Conservation (phyloP, 371 early-diverging fungal species). For the Apophysomyces trapeziformis region DNA sequence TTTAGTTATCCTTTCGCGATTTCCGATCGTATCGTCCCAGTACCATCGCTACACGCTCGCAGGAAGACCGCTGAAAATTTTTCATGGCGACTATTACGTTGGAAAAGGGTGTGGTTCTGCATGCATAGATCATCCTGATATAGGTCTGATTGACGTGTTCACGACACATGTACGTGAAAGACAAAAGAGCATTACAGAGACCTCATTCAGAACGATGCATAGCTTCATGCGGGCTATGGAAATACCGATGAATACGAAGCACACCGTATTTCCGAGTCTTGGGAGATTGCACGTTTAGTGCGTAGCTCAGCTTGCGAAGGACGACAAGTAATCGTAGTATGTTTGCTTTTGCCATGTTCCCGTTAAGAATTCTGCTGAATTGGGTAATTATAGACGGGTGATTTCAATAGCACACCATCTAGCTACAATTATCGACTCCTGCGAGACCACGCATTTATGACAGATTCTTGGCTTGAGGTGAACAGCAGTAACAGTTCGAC, state of each 20-base stretch:
- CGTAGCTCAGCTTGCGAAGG: slow-evolving; percentile 52
- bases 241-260: slow-evolving; percentile 51
- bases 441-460: slow-evolving; percentile 52
- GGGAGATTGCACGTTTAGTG: slow-evolving; percentile 57
- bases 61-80: slow-evolving; percentile 59
- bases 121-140: slow-evolving; percentile 56
- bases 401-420: slow-evolving; percentile 61
- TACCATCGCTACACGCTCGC: slow-evolving; percentile 57
- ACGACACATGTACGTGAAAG: slow-evolving; percentile 62
- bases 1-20: slow-evolving; percentile 55
- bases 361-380: neutral
- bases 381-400: slow-evolving; percentile 48
- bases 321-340: slow-evolving; percentile 61
- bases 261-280: slow-evolving; percentile 61
- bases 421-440: slow-evolving; percentile 50
- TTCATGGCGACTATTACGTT: slow-evolving; percentile 68
- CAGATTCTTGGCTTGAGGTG: slow-evolving; percentile 58
- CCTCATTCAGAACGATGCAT: slow-evolving; percentile 6
- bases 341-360: neutral
- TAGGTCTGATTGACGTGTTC: slow-evolving; percentile 63
- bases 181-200: neutral
- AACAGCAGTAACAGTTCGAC: slow-evolving; percentile 16
- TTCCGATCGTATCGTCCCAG: slow-evolving; percentile 50
- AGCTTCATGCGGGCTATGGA: slow-evolving; percentile 67
- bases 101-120: slow-evolving; percentile 63